These are phyloP conservation scores for Neonectria sp. DNA, from an alignment of 2,329 filamentous ascomycete genomes.

Conservation along the genomic window DNA sequence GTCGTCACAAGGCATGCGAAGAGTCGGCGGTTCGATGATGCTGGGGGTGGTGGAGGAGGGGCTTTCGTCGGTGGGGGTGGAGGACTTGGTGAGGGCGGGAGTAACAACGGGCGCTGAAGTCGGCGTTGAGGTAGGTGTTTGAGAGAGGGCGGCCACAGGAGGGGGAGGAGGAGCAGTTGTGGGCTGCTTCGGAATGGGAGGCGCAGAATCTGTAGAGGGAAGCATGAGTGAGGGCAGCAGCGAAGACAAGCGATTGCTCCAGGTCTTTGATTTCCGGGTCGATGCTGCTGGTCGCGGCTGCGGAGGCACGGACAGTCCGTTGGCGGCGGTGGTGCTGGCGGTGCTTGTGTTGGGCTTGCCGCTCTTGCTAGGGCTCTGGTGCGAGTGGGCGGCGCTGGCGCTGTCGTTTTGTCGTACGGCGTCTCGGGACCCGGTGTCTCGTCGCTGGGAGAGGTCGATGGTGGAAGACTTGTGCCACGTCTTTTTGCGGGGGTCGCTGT, in stretches of 20 bases:
- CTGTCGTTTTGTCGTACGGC: slow-evolving; percentile 39
- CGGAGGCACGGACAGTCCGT: slow-evolving; percentile 40
- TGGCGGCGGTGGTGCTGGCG: slow-evolving; percentile 19
- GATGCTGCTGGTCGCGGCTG: slow-evolving; percentile 36
- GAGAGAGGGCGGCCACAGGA: slow-evolving; percentile 34
- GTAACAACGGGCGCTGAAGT: slow-evolving; percentile 34
- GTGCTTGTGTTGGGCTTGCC: slow-evolving; percentile 6
- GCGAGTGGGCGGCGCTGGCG: slow-evolving; percentile 21
- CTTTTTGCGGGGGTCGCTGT: slow-evolving; percentile 41
- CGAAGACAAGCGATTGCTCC: slow-evolving; percentile 55
- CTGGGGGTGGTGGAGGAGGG: slow-evolving; percentile 43
- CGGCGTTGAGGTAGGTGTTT: slow-evolving; percentile 32
- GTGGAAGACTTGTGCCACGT: slow-evolving; percentile 45
- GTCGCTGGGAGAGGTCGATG: slow-evolving; percentile 42
- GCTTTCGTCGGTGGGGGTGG: slow-evolving; percentile 46
- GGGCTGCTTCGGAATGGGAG: slow-evolving; percentile 41
- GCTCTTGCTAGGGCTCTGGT: slow-evolving; percentile 12
- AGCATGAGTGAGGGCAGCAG: slow-evolving; percentile 57
- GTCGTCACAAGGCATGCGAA: slow-evolving; percentile 39
- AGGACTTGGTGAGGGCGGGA: slow-evolving; percentile 44
- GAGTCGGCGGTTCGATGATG: slow-evolving; percentile 39
- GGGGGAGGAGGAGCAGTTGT: slow-evolving; percentile 42
- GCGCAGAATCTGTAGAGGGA: slow-evolving; percentile 49
- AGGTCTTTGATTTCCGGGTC: slow-evolving; percentile 53
- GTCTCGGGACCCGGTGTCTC: slow-evolving; percentile 34